A percentile compares a stretch with the other conserved stretches of the same genome.
Evolutionary conservation across 495 filamentous ascomycete species (phyloP).

Genomic region (Cairneyella variabilis): DNA sequence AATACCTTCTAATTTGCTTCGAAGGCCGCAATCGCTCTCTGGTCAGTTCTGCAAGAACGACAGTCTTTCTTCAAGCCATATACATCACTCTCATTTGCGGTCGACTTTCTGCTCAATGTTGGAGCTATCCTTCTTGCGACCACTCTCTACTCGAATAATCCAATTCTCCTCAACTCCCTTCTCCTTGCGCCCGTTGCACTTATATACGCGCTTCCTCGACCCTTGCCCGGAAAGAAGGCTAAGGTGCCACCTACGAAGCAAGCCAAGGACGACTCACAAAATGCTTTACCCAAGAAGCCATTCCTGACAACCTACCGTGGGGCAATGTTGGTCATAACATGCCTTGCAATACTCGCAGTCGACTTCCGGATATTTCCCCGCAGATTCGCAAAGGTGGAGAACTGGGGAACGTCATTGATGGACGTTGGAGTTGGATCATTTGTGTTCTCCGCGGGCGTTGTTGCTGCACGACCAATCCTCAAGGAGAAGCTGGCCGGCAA

Average conservation of each 20-base stretch:
- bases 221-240: conserved; percentile 44
- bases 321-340: conserved; percentile 90
- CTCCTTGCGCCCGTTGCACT: conserved; percentile 55
- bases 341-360: conserved; percentile 90
- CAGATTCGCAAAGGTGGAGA: conserved; percentile 95
- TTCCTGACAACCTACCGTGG: conserved; percentile 90
- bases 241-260: conserved; percentile 46
- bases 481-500: conserved; percentile 56
- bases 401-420: conserved; percentile 97
- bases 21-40: conserved; percentile 78
- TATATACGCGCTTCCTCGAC: conserved; percentile 34
- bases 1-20: conserved; percentile 6
- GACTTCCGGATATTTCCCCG: conserved; percentile 92
- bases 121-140: conserved; percentile 75
- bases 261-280: conserved; percentile 30
- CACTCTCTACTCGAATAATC: conserved; percentile 77
- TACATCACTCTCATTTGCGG: conserved; percentile 57
- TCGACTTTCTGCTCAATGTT: conserved; percentile 87
- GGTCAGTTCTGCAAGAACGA: conserved; percentile 87
- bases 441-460: conserved; percentile 92
- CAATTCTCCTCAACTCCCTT: conserved; percentile 71
- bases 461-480: conserved; percentile 81
- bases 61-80: conserved; percentile 79
- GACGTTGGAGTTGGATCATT: conserved; percentile 97
- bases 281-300: conserved; percentile 72